phyloP scores from a whole-genome alignment of 164 flowering plant species.

The Hamamelis virginiana region DNA sequence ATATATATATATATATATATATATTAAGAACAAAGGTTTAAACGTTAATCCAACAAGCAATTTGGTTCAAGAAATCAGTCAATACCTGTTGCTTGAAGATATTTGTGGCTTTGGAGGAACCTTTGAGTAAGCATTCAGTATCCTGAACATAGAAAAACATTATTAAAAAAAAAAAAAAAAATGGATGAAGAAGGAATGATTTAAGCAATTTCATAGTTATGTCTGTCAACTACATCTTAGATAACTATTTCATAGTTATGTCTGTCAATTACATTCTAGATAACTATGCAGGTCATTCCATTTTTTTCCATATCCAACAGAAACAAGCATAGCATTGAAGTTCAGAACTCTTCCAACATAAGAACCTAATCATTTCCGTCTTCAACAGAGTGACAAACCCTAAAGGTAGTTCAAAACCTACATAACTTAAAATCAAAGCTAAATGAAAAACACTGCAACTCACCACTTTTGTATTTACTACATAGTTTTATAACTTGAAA shows the following conservation, averaged over 20 bases:
- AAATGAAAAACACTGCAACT: no score
- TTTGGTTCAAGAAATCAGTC: not conserved
- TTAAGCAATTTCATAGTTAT: not conserved
- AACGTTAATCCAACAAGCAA: not conserved
- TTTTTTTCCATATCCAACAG: not conserved
- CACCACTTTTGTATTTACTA: no score
- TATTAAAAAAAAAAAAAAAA: no score
- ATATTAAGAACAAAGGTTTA: not conserved
- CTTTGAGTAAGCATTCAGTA: conserved; percentile 47
- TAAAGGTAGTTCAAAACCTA: no score
- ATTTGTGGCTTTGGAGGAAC: conserved; percentile 41
- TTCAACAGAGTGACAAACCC: no score
- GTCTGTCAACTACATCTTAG: not conserved
- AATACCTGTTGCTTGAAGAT: conserved; percentile 49
- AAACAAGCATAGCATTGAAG: not conserved
- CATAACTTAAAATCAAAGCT: no score
- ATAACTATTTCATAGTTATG: not conserved
- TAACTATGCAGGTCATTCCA: not conserved
- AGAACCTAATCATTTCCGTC: no score
- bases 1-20: no score
- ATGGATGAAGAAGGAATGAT: no score
- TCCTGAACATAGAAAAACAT: conserved; percentile 32
- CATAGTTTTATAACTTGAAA: no score
- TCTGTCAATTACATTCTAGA: not conserved
- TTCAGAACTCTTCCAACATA: not conserved